Evolutionary conservation across 768 basidiomycete genomes (phyloP), one percentile per base, ranked within the genome.

Genomic region (Suillus spraguei): DNA sequence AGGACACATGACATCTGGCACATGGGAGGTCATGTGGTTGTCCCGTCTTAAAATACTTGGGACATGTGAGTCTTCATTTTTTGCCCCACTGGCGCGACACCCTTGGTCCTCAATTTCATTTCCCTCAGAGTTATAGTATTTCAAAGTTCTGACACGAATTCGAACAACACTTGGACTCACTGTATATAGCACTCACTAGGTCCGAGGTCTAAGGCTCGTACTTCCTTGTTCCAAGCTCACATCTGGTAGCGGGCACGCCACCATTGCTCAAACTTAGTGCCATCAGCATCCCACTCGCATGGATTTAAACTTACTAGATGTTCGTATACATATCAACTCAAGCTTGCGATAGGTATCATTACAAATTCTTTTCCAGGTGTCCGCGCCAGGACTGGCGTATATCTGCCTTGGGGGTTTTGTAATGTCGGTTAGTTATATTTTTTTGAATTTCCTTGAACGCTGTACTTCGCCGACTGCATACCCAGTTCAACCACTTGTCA

Each of bases 331-430:
- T 53, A 16, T 46, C 54, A 38, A 14, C 11, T 14, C 8, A 10
- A 36, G 44, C 17, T 6, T 20, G 22, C 5, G 24, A 42, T 42
- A 42, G 42, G n/a, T 20, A 20, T 60, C 22, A 56, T 64, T 53
- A 66, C 67, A 67, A 67, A 77, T 71, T 72, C 65, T 42, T 42
- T 44, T 44, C 41, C 69, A 91, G 90, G 78, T 85, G 2, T 81
- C 86, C 1, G 69, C 79, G 32, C 71, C 84, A 1, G 78, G 84
- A 28, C 66, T 89, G 65, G 85, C 85, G 9, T 90, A 90, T 67
- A 84, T 85, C 38, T 83, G 84, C 63, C 71, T 90, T 1, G 89
- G 88, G 4, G 88, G 83, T 4, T 84, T 84, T 58, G 78, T 79
- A 33, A 81, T 85, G 35, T 75, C 76, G 8, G 83, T 84, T 60